Base-by-base conservation (phyloP, 305 asterid species). In the Solanum aculeatissimum region DNA sequence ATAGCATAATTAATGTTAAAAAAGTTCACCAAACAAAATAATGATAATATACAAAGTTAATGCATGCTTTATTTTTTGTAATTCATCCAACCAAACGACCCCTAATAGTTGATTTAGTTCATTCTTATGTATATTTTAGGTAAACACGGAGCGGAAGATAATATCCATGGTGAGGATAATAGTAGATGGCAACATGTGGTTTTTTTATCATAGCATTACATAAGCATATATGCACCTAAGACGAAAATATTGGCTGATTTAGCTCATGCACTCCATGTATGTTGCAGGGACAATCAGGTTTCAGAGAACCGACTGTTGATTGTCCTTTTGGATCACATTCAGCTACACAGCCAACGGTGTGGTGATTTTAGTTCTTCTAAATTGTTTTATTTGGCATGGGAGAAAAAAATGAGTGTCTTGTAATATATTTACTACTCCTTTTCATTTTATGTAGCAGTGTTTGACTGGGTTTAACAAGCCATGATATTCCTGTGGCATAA, bases 151-250 rank as follows among this genome's bases (percentile, higher is more conserved):
- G 86, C 88, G 72, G 40, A 87, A 86, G 47, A 81, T 32, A 35
- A 15, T 82, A 51, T 58, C 83, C 74, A 9, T 38, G 49, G 62
- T 75, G 21, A 66, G 86, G 85, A 47, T 82, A 54, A 81, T 55
- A 80, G 25, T 70, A 70, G 82, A 53, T 86, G 83, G 87, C 86
- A 86, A 77, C 85, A 47, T 83, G 86, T 88, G 89, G 85, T 89
- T 83, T 21, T 57, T 65, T n/a, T 42, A 32, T 83, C 45, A 43
- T 82, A 42, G 32, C 82, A 25, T 80, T 80, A 5, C 83, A 84
- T 53, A 75, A 84, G 35, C 75, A 47, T 53, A 16, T 21, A 9
- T 85, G 19, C 62, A 80, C 74, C 45, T 21, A 25, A 55, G 45
- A 66, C 19, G 15, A n/a, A 55, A 80, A 25, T 19, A 0, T 42